A percentile compares a stretch with the other conserved stretches of the same genome.
These are phyloP conservation scores for Floccularia luteovirens DNA, from an alignment of 768 basidiomycete species.

Conservation along the genomic window DNA sequence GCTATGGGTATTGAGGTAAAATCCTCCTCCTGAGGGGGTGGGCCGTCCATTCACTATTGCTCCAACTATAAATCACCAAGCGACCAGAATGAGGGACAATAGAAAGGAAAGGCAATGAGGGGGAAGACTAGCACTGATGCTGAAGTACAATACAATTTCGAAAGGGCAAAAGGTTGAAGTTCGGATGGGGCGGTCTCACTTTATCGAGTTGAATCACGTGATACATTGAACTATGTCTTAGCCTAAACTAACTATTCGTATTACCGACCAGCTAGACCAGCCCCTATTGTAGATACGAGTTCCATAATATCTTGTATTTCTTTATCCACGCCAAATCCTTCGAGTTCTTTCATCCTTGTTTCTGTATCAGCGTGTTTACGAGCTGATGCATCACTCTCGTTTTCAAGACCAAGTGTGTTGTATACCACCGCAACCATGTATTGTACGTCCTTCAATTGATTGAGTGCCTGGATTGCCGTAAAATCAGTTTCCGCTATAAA, in stretches of 20 bases:
- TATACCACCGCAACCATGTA: constrained; percentile 66
- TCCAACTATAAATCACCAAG: too few species aligned
- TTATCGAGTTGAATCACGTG: neutral
- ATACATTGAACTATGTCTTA: neutral
- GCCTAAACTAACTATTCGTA: too few species aligned
- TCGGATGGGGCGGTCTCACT: too few species aligned
- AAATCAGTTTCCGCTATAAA: constrained; percentile 63
- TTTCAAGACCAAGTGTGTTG: constrained; percentile 54
- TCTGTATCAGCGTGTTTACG: constrained; percentile 39
- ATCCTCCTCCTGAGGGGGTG: constrained; percentile 90
- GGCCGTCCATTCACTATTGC: constrained; percentile 68
- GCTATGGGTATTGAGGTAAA: constrained; percentile 72
- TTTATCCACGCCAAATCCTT: constrained; percentile 36
- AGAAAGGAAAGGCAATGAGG: constrained; percentile 2
- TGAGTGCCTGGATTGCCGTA: constrained; percentile 44
- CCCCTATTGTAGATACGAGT: constrained; percentile 51
- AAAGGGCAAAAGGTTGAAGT: too few species aligned
- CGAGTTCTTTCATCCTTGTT: constrained; percentile 30
- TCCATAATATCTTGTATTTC: constrained; percentile 51
- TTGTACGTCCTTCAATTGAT: constrained; percentile 59
- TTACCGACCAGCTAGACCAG: constrained; percentile 36
- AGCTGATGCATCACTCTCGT: constrained; percentile 48
- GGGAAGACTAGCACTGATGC: constrained; percentile 7
- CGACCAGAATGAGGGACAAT: too few species aligned
- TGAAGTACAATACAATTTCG: too few species aligned